These are phyloP conservation scores for Leishmania gerbilli DNA, from an alignment of 208 protist genomes.

Conservation along the genomic window DNA sequence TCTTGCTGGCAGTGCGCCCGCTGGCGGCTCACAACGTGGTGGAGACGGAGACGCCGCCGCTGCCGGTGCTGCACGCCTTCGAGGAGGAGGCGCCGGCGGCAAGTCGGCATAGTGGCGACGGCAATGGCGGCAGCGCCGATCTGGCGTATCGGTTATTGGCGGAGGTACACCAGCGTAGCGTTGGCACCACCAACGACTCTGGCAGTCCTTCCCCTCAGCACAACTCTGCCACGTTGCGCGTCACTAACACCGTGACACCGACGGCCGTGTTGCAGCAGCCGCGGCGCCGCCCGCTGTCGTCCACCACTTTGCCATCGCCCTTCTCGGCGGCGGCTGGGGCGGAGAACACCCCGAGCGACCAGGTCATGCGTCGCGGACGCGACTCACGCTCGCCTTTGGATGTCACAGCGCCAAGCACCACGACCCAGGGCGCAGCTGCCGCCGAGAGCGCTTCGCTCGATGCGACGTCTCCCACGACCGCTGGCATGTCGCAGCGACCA, in stretches of 20 bases:
- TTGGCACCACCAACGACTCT: neutral
- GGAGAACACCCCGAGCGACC: conserved; percentile 20
- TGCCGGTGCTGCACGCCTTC: conserved; percentile 33
- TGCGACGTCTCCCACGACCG: neutral
- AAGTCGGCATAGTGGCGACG: neutral
- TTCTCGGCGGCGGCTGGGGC: neutral
- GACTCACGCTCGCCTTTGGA: conserved; percentile 18
- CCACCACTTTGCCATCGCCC: neutral
- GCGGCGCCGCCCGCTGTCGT: neutral
- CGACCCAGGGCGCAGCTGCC: too few species aligned
- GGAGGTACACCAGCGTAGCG: neutral
- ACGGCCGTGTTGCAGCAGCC: neutral
- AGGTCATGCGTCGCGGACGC: conserved; percentile 23
- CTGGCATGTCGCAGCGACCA: neutral
- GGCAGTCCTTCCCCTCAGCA: neutral
- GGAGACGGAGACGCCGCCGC: conserved; percentile 31
- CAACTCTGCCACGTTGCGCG: neutral
- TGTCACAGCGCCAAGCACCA: neutral
- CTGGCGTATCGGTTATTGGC: neutral
- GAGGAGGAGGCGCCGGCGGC: conserved; percentile 26
- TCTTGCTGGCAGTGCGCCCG: conserved; percentile 26
- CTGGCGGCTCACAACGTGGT: conserved; percentile 18
- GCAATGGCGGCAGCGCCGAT: neutral
- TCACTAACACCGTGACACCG: neutral
- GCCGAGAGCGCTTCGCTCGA: neutral